Evolutionary conservation across 2,329 filamentous ascomycete genomes (phyloP).

Genomic region (Aspergillus brunneoviolaceus): DNA sequence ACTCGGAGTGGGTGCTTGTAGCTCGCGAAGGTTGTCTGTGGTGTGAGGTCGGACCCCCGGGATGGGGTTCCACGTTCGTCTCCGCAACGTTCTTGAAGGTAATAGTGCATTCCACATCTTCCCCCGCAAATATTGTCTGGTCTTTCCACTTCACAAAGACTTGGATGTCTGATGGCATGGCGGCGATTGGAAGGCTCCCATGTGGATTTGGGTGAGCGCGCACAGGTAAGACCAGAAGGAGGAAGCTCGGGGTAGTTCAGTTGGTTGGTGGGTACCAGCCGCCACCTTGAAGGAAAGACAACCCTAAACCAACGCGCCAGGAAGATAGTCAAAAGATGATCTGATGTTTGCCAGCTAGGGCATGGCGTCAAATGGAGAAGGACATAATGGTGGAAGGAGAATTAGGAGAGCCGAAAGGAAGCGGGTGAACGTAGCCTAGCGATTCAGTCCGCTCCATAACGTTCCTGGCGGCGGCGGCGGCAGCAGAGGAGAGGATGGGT

Average conservation of each 20-base stretch:
- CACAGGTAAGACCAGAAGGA: constrained; percentile 15
- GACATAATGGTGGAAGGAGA: constrained; percentile 19
- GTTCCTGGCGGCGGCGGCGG: constrained; percentile 5
- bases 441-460: constrained; percentile 1
- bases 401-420: constrained; percentile 1
- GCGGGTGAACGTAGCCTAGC: neutral
- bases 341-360: constrained; percentile 20
- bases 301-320: constrained; percentile 1
- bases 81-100: constrained; percentile 85
- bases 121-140: constrained; percentile 91
- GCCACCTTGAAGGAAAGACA: constrained; percentile 11
- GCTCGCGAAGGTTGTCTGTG: constrained; percentile 41
- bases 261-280: constrained; percentile 22
- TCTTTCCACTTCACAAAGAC: constrained; percentile 96
- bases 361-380: constrained; percentile 29
- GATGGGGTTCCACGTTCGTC: constrained; percentile 33
- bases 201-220: constrained; percentile 25
- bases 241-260: constrained; percentile 20
- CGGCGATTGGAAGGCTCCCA: constrained; percentile 34
- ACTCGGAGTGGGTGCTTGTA: constrained; percentile 36
- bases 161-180: constrained; percentile 72
- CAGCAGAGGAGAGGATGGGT: neutral
- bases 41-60: constrained; percentile 31
- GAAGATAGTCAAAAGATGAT: constrained; percentile 7
- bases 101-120: constrained; percentile 92